Conservation (phyloP, 169 alveolate species). For the Cryptosporidium sp. region DNA sequence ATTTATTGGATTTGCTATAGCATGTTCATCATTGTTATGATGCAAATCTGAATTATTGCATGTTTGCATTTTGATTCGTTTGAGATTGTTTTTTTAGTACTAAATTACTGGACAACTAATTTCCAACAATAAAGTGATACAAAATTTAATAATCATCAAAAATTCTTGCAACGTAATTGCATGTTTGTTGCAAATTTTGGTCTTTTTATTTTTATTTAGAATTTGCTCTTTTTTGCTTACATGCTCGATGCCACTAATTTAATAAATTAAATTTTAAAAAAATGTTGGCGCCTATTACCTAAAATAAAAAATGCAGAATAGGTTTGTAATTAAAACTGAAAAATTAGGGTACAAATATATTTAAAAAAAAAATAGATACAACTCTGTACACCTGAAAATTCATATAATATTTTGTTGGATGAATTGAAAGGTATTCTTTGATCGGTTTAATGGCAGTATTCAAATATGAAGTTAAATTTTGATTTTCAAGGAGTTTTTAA, state of each 20-base stretch:
- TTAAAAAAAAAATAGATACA: background rate
- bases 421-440: background rate
- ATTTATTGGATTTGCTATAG: background rate
- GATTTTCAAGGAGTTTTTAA: constrained; percentile 65
- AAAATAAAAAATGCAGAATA: background rate
- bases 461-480: constrained; percentile 49
- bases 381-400: background rate
- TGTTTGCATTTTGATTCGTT: constrained; percentile 4
- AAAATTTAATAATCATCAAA: background rate
- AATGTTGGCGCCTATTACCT: constrained; percentile 46
- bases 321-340: background rate
- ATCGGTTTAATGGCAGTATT: background rate
- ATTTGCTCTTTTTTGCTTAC: constrained; percentile 7
- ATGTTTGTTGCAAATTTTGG: background rate
- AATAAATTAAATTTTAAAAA: background rate
- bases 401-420: background rate
- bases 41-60: constrained; percentile 8
- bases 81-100: background rate
- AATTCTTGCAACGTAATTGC: background rate
- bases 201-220: background rate
- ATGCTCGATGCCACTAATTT: constrained; percentile 63
- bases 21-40: background rate
- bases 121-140: background rate
- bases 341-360: constrained; percentile 3
- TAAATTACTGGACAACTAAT: background rate